Conservation (phyloP, 2,329 filamentous ascomycete species). For the Graphilbum fragrans region DNA sequence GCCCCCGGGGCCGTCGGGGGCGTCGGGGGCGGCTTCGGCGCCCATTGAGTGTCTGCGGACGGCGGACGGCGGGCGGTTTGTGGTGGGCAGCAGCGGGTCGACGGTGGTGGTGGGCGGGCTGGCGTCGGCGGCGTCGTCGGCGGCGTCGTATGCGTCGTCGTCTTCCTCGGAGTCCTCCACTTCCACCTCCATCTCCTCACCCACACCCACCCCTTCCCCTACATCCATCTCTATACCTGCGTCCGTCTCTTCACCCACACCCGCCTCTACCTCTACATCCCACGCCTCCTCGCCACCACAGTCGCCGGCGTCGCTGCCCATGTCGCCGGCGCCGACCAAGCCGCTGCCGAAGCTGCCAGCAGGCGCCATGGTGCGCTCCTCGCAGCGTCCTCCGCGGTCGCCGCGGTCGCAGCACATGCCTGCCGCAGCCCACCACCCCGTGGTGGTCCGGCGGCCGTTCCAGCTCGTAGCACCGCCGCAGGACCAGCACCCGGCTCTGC, state of each 20-base stretch:
- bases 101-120: conserved; percentile 49
- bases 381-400: not conserved
- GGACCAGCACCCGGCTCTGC: conserved; percentile 42
- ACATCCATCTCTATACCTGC: no score
- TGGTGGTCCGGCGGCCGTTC: conserved; percentile 23
- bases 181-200: conserved; percentile 19
- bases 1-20: not conserved
- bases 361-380: no score
- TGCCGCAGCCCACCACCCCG: conserved; percentile 4
- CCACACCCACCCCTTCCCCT: no score
- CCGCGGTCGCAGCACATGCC: not conserved
- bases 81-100: conserved; percentile 42
- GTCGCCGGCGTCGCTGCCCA: not conserved
- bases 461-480: conserved; percentile 25
- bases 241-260: no score
- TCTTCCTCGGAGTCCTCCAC: conserved; percentile 1
- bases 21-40: conserved; percentile 3
- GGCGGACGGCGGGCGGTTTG: conserved; percentile 38
- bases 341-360: not conserved
- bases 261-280: not conserved
- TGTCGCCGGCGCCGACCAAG: not conserved
- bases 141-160: not conserved
- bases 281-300: not conserved
- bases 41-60: conserved; percentile 35
- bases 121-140: conserved; percentile 5